Conservation (phyloP, 139 green algal species). For the Raphidocelis subcapitata region DNA sequence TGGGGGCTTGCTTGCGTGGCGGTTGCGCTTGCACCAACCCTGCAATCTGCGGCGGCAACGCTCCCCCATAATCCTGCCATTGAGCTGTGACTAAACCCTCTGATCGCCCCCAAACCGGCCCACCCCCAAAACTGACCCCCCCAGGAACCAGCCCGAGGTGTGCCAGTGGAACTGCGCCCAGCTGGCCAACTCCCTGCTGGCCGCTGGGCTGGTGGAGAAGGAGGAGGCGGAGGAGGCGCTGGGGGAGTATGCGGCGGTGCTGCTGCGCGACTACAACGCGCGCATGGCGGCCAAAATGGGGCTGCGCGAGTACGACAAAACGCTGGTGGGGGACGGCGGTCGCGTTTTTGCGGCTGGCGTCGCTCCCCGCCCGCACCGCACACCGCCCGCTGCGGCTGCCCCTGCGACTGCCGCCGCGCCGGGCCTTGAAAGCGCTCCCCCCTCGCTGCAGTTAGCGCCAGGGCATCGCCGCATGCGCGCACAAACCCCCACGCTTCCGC, state of each 20-base stretch:
- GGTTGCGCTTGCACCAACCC: too few relatives aligned
- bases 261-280: conserved; percentile 55
- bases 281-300: conserved; percentile 78
- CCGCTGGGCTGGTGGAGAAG: conserved; percentile 47
- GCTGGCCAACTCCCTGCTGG: conserved; percentile 67
- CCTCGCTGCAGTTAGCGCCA: too few relatives aligned
- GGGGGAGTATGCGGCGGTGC: conserved; percentile 47
- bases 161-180: conserved; percentile 64
- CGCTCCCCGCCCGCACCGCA: not conserved
- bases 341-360: not conserved
- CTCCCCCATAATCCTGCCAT: too few relatives aligned
- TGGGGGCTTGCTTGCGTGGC: too few relatives aligned
- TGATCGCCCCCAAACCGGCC: too few relatives aligned
- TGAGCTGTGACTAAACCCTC: too few relatives aligned
- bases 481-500: too few relatives aligned
- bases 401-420: too few relatives aligned
- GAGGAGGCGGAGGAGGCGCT: conserved; percentile 60
- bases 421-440: too few relatives aligned
- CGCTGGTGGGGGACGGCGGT: conserved; percentile 29
- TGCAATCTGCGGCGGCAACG: too few relatives aligned
- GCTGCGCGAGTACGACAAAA: conserved; percentile 57
- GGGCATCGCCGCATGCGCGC: too few relatives aligned
- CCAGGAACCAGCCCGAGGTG: conserved; percentile 69
- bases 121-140: not conserved
- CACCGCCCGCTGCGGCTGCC: not conserved